Evolutionary conservation across 2,329 filamentous ascomycete species (phyloP), one percentile per base, ranked within the genome.

Genomic region (Cordyceps javanica): DNA sequence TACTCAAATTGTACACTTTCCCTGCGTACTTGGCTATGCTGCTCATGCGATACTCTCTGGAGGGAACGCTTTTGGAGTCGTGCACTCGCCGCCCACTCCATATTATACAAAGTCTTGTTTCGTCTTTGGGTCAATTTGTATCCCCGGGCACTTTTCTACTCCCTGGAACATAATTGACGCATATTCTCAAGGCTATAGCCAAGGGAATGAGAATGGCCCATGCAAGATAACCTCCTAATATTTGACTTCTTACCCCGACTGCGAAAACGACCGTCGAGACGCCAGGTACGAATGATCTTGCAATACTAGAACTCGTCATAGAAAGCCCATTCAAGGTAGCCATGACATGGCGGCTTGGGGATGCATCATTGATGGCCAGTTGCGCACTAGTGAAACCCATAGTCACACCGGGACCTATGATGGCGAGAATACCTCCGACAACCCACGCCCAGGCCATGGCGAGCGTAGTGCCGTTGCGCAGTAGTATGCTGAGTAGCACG

Each of bases 381-480:
- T 92, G 88, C 1, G 86, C 78, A 2, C 78, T 85, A 0, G 87
- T 91, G 65, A 88, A 88, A 2, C 79, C 76, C 87, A 90, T 90
- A 45, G 78, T 78, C 0, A 89, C 81, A 1, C 84, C 83, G 14
- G 79, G 79, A 0, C 85, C 86, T 5, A 72, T 7, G 0, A 89
- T 19, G 0, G 75, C 72, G 14, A 86, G 67, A 10, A 70, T 48
- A 0, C 72, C 2, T 61, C 67, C 67, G 0, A 72, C 2, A 2
- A 79, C 66, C 83, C 86, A 91, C 67, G 91, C 90, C 0, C 70
- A 61, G 0, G 67, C 69, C 2, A 67, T 65, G 1, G 75, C 62
- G 0, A 67, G 65, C 0, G 66, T 67, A n/a, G 73, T 72, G 9
- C 73, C 74, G 16, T 73, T 46, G 1, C 72, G 66, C 1, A 73